Evolutionary conservation across 495 filamentous ascomycete genomes (phyloP).

Genomic region (Aspergillus conjunctus): DNA sequence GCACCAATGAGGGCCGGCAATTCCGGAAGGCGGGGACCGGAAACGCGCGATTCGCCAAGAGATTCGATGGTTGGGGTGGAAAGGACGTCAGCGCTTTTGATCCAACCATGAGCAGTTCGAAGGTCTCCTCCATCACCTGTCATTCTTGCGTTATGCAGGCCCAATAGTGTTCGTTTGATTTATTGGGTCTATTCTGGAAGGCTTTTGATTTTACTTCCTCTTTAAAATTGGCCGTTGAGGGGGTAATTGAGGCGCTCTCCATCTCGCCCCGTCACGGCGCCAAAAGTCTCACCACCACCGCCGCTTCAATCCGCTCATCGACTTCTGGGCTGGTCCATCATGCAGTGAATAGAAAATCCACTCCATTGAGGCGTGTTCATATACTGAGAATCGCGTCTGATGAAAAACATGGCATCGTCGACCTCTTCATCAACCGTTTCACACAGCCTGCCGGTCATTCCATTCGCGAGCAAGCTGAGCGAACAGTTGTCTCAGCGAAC

Average conservation of each 20-base stretch:
- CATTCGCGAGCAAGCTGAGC: slow-evolving; percentile 47
- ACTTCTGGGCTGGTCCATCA: background rate
- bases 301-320: background rate
- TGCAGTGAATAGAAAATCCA: background rate
- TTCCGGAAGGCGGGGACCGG: slow-evolving; percentile 2
- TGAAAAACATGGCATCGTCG: slow-evolving; percentile 26
- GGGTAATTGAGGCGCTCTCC: background rate
- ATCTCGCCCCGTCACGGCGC: background rate
- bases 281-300: slow-evolving; percentile 1
- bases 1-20: background rate
- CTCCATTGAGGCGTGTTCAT: slow-evolving; percentile 16
- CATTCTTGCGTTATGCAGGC: slow-evolving; percentile 5
- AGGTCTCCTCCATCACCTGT: background rate
- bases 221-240: background rate
- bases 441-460: slow-evolving; percentile 26
- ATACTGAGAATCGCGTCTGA: slow-evolving; percentile 8
- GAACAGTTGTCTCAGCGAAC: slow-evolving; percentile 41
- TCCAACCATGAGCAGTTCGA: slow-evolving; percentile 1
- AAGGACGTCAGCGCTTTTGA: slow-evolving; percentile 13
- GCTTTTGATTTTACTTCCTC: background rate
- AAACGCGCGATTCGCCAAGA: slow-evolving; percentile 6
- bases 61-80: background rate
- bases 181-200: slow-evolving; percentile 1
- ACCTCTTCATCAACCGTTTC: slow-evolving; percentile 27
- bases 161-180: slow-evolving; percentile 4